Percentiles rank a stretch among this genome's conserved stretches.
Conservation (phyloP, 176 grass and related monocot species). For the Saccharum spontaneum region DNA sequence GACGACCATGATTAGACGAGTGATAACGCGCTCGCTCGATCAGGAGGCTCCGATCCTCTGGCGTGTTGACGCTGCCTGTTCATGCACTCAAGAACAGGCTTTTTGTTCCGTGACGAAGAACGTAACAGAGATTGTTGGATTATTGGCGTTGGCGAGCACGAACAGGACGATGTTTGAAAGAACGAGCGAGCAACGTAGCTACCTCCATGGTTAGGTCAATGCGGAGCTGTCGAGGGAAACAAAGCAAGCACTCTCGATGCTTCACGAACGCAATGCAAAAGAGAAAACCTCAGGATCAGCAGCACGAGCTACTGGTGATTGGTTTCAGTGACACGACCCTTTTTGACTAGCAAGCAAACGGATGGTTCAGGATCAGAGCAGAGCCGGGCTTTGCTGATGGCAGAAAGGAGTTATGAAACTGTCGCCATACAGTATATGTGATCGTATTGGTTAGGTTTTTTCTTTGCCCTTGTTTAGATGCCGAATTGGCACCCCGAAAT, state of each 20-base stretch:
- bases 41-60: not conserved
- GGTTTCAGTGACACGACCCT: conserved; percentile 3
- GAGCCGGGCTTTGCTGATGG: conserved; percentile 6
- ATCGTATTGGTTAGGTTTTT: not conserved
- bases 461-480: too few species aligned
- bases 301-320: not conserved
- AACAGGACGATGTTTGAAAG: conserved; percentile 5
- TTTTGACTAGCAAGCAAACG: conserved; percentile 30
- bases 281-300: not conserved
- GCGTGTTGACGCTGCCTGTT: conserved; percentile 29
- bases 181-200: not conserved
- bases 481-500: too few species aligned
- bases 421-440: conserved; percentile 2
- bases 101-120: conserved; percentile 6
- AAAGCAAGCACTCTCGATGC: not conserved
- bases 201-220: conserved; percentile 6
- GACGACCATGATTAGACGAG: conserved; percentile 12
- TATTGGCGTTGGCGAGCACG: not conserved
- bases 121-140: not conserved
- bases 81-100: not conserved
- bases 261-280: conserved; percentile 5
- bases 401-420: conserved; percentile 1
- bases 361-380: conserved; percentile 33
- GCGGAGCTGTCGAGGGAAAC: not conserved
- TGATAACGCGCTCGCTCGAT: not conserved